Percentiles rank a stretch among this genome's conserved stretches.
These are phyloP conservation scores for Suhomyces pyralidae DNA, from an alignment of 805 yeast species.

Conservation along the genomic window DNA sequence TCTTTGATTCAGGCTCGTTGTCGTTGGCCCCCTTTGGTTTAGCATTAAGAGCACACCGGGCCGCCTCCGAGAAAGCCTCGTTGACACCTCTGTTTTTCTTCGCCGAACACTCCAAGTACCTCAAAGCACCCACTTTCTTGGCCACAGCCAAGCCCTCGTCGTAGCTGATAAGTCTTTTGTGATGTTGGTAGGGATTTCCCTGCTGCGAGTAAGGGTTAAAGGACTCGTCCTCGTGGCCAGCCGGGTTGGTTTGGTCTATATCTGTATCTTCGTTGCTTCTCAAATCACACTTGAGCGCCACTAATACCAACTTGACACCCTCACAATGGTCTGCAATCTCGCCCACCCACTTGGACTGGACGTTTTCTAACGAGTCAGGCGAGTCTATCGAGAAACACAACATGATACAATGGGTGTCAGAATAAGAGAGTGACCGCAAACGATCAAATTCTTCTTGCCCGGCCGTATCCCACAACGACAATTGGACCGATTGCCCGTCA, in stretches of 20 bases:
- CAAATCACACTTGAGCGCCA: constrained; percentile 91
- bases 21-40: constrained; percentile 72
- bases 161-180: constrained; percentile 66
- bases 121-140: constrained; percentile 85
- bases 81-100: constrained; percentile 97
- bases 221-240: constrained; percentile 30
- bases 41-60: constrained; percentile 91
- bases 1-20: constrained; percentile 40
- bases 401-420: constrained; percentile 96
- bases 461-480: constrained; percentile 97
- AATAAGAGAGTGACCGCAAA: constrained; percentile 84
- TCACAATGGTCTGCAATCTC: constrained; percentile 97
- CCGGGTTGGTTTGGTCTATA: constrained; percentile 16
- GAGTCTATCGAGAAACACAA: constrained; percentile 94
- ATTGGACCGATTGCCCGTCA: constrained; percentile 87
- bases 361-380: constrained; percentile 90
- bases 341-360: constrained; percentile 94
- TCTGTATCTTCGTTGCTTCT: constrained; percentile 60
- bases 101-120: constrained; percentile 96
- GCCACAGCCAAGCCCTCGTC: constrained; percentile 95
- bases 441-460: constrained; percentile 99
- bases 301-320: constrained; percentile 89
- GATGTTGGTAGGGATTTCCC: constrained; percentile 35
- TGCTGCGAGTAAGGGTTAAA: constrained; percentile 31
- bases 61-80: constrained; percentile 98